A percentile compares a stretch with the other conserved stretches of the same genome.
These are phyloP conservation scores for Aspergillus ustus DNA, from an alignment of 2,329 filamentous ascomycete genomes.

Conservation along the genomic window DNA sequence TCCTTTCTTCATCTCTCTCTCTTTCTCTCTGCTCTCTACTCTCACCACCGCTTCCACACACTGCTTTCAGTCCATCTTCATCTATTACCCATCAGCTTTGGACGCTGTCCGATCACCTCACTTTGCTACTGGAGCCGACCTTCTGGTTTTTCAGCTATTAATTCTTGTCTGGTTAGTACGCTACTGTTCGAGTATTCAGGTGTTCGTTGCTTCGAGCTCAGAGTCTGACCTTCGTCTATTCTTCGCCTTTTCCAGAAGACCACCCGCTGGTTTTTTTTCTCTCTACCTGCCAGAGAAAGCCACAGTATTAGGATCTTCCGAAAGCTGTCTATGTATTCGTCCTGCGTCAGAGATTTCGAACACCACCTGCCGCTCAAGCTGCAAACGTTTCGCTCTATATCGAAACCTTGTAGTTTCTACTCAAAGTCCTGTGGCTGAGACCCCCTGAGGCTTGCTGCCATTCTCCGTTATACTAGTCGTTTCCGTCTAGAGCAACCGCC, in stretches of 20 bases:
- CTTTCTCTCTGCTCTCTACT: conserved; percentile 29
- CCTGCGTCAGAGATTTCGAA: conserved; percentile 92
- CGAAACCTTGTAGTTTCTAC: conserved; percentile 89
- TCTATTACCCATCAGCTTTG: conserved; percentile 20
- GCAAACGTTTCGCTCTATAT: conserved; percentile 95
- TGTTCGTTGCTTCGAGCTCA: neutral
- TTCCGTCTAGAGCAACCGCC: conserved; percentile 40
- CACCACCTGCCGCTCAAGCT: conserved; percentile 92
- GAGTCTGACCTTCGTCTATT: conserved; percentile 23
- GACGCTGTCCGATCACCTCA: conserved; percentile 21
- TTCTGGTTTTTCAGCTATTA: conserved; percentile 14
- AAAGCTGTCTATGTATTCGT: conserved; percentile 96
- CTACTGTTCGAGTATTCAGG: conserved; percentile 3
- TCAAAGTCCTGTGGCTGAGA: conserved; percentile 91
- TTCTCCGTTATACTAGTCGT: conserved; percentile 33
- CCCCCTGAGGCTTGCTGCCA: conserved; percentile 29
- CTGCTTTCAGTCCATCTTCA: conserved; percentile 21
- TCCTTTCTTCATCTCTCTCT: conserved; percentile 26
- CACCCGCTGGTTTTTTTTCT: conserved; percentile 39
- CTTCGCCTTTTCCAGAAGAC: conserved; percentile 28
- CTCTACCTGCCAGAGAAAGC: conserved; percentile 44
- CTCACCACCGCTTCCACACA: conserved; percentile 25
- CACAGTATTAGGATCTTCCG: conserved; percentile 36
- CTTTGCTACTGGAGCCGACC: conserved; percentile 14
- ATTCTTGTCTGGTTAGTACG: conserved; percentile 28